Conservation (phyloP, 139 green algal genomes). For the Volvox africanus region DNA sequence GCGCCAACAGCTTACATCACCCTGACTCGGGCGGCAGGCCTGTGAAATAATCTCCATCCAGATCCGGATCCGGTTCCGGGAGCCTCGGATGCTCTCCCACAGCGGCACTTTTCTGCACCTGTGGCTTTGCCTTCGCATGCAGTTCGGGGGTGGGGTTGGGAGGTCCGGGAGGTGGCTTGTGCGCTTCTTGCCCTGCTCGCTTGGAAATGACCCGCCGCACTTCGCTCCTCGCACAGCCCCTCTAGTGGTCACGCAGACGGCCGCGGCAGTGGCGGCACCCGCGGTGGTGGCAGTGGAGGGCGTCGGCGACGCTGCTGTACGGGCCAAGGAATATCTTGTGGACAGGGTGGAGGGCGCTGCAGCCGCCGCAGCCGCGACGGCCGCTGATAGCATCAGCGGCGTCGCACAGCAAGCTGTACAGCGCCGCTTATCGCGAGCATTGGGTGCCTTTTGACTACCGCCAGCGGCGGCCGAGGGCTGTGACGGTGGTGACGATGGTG, state of each 20-base stretch:
- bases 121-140: no score
- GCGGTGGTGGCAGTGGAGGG: conserved; percentile 29
- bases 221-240: neutral
- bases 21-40: no score
- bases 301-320: neutral
- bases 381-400: neutral
- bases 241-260: neutral
- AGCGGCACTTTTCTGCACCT: no score
- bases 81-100: no score
- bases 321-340: neutral
- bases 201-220: no score
- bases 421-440: neutral
- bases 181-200: no score
- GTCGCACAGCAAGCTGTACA: conserved; percentile 24
- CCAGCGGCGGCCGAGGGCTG: neutral
- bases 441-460: conserved; percentile 43
- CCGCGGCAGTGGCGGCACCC: conserved; percentile 15
- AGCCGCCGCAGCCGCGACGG: neutral
- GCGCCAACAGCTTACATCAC: no score
- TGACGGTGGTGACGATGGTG: neutral
- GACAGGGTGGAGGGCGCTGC: neutral
- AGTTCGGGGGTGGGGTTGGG: no score
- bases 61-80: no score
- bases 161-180: no score
- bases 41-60: no score